Conservation (phyloP, 352 stramenopile species). For the Phytopythium cucurbitacearum region DNA sequence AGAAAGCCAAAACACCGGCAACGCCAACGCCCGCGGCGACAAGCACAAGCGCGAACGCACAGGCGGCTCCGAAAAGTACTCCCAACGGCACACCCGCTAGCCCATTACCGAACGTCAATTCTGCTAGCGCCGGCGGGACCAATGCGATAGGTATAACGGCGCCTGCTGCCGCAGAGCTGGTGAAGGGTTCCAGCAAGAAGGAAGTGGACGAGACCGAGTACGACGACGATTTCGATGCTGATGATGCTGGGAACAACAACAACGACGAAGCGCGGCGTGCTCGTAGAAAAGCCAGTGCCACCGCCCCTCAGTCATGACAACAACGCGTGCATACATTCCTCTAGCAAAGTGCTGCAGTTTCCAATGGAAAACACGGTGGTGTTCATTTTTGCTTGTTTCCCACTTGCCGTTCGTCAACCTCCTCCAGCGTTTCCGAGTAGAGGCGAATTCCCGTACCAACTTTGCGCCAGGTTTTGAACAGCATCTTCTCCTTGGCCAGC, state of each 20-base stretch:
- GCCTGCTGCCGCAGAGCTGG: background rate
- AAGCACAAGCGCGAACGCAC: background rate
- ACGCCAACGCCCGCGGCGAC: too few relatives aligned
- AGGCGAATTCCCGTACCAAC: conserved; percentile 9
- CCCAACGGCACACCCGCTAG: background rate
- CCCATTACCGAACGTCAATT: background rate
- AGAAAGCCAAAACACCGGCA: conserved; percentile 11
- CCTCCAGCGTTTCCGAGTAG: background rate
- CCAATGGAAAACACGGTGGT: too few relatives aligned
- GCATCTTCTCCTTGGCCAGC: conserved; percentile 47
- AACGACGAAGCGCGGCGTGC: background rate
- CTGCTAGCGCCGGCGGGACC: background rate
- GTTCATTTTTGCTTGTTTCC: too few relatives aligned
- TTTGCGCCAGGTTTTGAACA: conserved; percentile 59
- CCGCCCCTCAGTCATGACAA: too few relatives aligned
- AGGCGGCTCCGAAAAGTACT: background rate
- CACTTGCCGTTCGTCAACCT: too few relatives aligned
- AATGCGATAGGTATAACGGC: background rate
- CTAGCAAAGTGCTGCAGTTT: too few relatives aligned
- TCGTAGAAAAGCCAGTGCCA: too few relatives aligned
- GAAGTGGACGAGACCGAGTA: conserved; percentile 24
- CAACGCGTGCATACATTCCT: too few relatives aligned
- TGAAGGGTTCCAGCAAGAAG: conserved; percentile 8
- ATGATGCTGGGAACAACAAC: conserved; percentile 12
- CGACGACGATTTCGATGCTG: conserved; percentile 40